These are phyloP conservation scores for Fusarium poae DNA, from an alignment of 2,329 filamentous ascomycete species.

Conservation along the genomic window DNA sequence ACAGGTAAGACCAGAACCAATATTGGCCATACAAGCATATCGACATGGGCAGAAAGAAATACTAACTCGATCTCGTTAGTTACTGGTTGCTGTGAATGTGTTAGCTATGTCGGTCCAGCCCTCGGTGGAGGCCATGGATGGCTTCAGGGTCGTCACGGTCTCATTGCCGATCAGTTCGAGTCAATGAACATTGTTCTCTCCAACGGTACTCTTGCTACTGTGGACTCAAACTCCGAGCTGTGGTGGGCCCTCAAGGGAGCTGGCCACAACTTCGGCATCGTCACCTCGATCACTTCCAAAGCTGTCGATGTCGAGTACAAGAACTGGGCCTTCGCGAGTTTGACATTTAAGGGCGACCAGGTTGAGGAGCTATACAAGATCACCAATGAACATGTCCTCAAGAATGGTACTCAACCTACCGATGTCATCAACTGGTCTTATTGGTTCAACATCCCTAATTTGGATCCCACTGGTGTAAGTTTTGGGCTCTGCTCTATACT, in stretches of 20 bases:
- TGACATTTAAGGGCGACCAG: constrained; percentile 62
- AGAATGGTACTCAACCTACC: constrained; percentile 53
- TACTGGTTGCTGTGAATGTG: constrained; percentile 44
- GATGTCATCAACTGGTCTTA: constrained; percentile 65
- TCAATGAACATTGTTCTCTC: constrained; percentile 51
- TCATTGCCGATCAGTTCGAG: constrained; percentile 52
- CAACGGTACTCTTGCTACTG: constrained; percentile 43
- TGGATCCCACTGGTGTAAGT: constrained; percentile 58
- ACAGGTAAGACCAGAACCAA: background rate
- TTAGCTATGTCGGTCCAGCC: constrained; percentile 47
- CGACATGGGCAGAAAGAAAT: rapidly evolving
- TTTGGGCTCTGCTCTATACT: rapidly evolving
- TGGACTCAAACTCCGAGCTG: constrained; percentile 47
- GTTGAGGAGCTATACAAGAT: constrained; percentile 62
- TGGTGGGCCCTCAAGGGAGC: constrained; percentile 54
- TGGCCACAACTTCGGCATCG: constrained; percentile 53
- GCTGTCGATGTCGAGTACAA: constrained; percentile 45
- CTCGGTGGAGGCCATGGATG: constrained; percentile 51
- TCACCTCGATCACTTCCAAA: constrained; percentile 49
- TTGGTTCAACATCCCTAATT: constrained; percentile 56
- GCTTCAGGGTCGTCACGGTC: constrained; percentile 47
- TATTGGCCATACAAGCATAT: rapidly evolving
- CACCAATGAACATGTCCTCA: constrained; percentile 60
- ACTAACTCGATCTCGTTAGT: constrained; percentile 6
- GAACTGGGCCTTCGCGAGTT: constrained; percentile 49